Evolutionary conservation across 2,329 filamentous ascomycete species (phyloP).

Genomic region (Corinectria fuckeliana): DNA sequence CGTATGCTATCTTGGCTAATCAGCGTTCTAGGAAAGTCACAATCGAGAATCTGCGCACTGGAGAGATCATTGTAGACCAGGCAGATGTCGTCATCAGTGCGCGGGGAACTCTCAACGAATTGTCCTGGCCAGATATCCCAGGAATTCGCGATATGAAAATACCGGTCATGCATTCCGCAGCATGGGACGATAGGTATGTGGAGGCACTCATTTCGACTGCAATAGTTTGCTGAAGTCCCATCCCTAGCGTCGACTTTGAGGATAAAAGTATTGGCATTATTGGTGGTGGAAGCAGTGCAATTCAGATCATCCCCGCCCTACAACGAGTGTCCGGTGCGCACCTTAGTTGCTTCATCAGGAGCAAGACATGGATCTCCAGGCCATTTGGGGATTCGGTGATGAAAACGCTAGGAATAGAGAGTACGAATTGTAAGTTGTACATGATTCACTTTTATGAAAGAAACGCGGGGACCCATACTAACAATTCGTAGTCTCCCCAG

Average conservation of each 20-base stretch:
- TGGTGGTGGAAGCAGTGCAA: slow-evolving; percentile 10
- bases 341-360: background rate
- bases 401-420: background rate
- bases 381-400: background rate
- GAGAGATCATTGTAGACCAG: background rate
- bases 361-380: background rate
- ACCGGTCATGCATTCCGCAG: slow-evolving; percentile 14
- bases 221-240: background rate
- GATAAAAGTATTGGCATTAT: slow-evolving; percentile 9
- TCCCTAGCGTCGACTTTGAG: background rate
- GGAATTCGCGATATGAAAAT: slow-evolving; percentile 11
- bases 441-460: background rate
- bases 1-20: background rate
- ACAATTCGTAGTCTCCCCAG: background rate
- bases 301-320: slow-evolving; percentile 7
- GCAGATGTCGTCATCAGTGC: slow-evolving; percentile 14
- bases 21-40: background rate
- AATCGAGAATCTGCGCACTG: background rate
- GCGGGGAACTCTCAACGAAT: slow-evolving; percentile 10
- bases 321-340: background rate
- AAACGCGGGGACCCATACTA: background rate
- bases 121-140: slow-evolving; percentile 12
- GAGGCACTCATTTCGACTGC: background rate
- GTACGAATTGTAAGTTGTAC: background rate
- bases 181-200: slow-evolving; percentile 1